Evolutionary conservation across 208 protist genomes (phyloP).

Genomic region (Trypanosoma vivax): DNA sequence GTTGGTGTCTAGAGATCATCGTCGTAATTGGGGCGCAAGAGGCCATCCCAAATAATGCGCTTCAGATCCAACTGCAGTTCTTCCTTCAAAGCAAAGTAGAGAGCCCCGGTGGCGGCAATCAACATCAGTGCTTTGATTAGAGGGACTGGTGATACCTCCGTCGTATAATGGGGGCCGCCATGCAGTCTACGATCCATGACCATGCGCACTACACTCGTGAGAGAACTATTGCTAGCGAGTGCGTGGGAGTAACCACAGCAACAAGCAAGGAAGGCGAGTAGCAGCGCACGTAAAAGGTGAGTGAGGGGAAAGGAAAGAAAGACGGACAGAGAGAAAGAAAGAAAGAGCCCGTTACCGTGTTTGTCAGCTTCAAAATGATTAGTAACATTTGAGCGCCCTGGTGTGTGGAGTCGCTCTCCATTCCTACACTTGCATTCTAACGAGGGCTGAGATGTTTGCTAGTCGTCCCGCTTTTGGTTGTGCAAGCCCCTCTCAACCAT

Average conservation of each 20-base stretch:
- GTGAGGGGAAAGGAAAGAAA: conserved; percentile 4
- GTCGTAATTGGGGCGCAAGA: conserved; percentile 22
- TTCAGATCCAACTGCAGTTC: conserved; percentile 17
- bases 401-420: not conserved
- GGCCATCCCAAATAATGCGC: conserved; percentile 8
- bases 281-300: not conserved
- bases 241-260: not conserved
- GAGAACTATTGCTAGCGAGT: too few species aligned
- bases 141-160: too few species aligned
- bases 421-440: not conserved
- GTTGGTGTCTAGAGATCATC: conserved; percentile 10
- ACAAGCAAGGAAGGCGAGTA: conserved; percentile 2
- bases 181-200: too few species aligned
- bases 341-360: not conserved
- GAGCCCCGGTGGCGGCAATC: not conserved
- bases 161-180: too few species aligned
- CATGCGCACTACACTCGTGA: too few species aligned
- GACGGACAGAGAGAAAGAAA: not conserved
- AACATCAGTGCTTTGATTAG: conserved; percentile 9
- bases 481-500: conserved; percentile 55
- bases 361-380: too few species aligned
- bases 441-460: not conserved
- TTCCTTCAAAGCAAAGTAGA: conserved; percentile 11
- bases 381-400: too few species aligned
- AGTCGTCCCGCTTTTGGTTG: conserved; percentile 42